A percentile compares a stretch with the other conserved stretches of the same genome.
Conservation (phyloP, 805 yeast species). For the Phaffomyces thermotolerans region DNA sequence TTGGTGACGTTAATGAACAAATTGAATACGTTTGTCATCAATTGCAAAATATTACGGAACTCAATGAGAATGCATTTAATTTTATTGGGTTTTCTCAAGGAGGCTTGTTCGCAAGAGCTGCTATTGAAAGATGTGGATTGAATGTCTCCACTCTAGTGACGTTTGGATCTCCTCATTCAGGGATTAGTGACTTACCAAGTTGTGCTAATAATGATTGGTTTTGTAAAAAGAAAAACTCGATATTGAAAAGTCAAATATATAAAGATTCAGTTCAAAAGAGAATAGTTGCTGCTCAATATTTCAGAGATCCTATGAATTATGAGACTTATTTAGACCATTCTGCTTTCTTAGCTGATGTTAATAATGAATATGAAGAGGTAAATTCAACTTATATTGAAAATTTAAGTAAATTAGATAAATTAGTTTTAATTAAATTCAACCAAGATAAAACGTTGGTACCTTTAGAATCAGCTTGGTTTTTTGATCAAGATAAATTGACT, state of each 20-base stretch:
- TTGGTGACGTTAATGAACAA: constrained; percentile 55
- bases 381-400: constrained; percentile 37
- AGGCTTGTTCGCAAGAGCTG: constrained; percentile 67
- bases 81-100: constrained; percentile 82
- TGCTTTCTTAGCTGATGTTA: constrained; percentile 52
- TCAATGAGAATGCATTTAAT: constrained; percentile 51
- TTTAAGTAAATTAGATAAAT: constrained; percentile 37
- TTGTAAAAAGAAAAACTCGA: constrained; percentile 46
- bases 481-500: constrained; percentile 39
- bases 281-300: constrained; percentile 69
- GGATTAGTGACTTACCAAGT: constrained; percentile 59
- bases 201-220: constrained; percentile 52
- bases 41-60: constrained; percentile 33
- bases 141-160: constrained; percentile 50
- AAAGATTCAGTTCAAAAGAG: constrained; percentile 44
- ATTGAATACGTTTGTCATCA: constrained; percentile 49
- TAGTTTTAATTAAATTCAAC: constrained; percentile 54
- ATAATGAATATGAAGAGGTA: constrained; percentile 44
- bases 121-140: constrained; percentile 49
- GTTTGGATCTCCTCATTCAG: constrained; percentile 79
- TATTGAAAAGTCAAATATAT: constrained; percentile 59
- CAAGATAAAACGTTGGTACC: constrained; percentile 69
- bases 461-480: constrained; percentile 62
- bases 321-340: constrained; percentile 51
- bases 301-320: constrained; percentile 50